Evolutionary conservation across 306 rosid genomes (phyloP).

Genomic region (Trifolium fragiferum): DNA sequence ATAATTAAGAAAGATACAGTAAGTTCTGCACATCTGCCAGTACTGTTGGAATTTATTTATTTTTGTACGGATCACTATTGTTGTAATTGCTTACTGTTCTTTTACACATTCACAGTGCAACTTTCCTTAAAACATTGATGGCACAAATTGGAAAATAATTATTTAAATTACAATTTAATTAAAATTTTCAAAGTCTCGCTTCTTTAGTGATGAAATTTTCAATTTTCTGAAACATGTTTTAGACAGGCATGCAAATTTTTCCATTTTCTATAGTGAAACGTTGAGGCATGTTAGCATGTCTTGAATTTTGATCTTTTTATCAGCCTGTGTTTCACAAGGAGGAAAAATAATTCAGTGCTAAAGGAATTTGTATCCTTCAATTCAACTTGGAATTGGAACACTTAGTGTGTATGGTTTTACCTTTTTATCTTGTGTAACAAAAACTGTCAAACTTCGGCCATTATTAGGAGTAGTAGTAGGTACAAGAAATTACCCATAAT

Average conservation of each 20-base stretch:
- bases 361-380: constrained; percentile 6
- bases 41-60: neutral
- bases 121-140: neutral
- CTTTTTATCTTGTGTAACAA: constrained; percentile 1
- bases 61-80: too few species aligned
- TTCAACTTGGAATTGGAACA: neutral
- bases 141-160: constrained; percentile 20
- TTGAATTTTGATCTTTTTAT: constrained; percentile 18
- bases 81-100: constrained; percentile 1
- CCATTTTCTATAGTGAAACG: constrained; percentile 13
- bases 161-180: neutral
- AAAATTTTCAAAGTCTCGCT: neutral
- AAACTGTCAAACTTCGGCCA: neutral
- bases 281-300: constrained; percentile 12
- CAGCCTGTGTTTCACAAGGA: constrained; percentile 12
- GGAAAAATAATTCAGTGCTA: neutral
- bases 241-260: constrained; percentile 18
- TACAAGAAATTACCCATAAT: neutral
- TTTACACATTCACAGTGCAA: neutral
- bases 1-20: constrained; percentile 64
- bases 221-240: constrained; percentile 11
- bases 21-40: constrained; percentile 43
- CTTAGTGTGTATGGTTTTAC: neutral
- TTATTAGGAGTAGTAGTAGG: neutral
- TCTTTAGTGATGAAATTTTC: constrained; percentile 14